Conservation (phyloP, 495 filamentous ascomycete species). For the Xylaria scruposa region DNA sequence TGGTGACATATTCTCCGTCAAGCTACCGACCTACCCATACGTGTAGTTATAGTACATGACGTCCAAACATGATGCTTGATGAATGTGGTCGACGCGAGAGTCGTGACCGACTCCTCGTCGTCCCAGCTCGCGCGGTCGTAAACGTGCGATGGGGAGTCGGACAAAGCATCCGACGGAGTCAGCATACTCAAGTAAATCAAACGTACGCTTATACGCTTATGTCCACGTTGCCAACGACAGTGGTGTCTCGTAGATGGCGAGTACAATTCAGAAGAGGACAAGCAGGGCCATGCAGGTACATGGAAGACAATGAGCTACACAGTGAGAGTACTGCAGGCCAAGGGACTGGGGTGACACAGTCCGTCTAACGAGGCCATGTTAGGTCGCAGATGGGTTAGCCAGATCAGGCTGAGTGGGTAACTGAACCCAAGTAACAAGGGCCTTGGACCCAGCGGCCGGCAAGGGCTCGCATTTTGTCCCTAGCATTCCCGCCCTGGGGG, state of each 20-base stretch:
- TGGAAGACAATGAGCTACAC: conserved; percentile 10
- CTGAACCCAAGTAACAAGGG: conserved; percentile 9
- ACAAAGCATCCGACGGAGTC: background rate
- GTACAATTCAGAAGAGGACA: conserved; percentile 8
- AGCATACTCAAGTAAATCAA: background rate
- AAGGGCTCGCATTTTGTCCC: conserved; percentile 15
- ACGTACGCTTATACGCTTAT: conserved; percentile 14
- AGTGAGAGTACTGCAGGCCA: background rate
- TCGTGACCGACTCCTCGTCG: background rate
- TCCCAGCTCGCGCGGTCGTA: background rate
- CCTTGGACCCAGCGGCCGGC: conserved; percentile 18
- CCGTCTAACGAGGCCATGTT: conserved; percentile 10
- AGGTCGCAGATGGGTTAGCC: conserved; percentile 9
- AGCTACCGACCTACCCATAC: background rate
- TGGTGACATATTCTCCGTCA: conserved; percentile 13
- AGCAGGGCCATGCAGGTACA: background rate
- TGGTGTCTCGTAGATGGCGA: background rate
- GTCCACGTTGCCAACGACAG: background rate
- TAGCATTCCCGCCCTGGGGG: conserved; percentile 19
- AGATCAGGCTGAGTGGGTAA: conserved; percentile 23
- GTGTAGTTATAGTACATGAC: background rate
- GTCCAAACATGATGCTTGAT: background rate
- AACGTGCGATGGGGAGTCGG: background rate
- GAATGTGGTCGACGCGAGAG: background rate
- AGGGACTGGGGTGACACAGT: conserved; percentile 6